Evolutionary conservation across 2,329 filamentous ascomycete species (phyloP), one percentile per base, ranked within the genome.

Genomic region (Mollisiaceae sp.): DNA sequence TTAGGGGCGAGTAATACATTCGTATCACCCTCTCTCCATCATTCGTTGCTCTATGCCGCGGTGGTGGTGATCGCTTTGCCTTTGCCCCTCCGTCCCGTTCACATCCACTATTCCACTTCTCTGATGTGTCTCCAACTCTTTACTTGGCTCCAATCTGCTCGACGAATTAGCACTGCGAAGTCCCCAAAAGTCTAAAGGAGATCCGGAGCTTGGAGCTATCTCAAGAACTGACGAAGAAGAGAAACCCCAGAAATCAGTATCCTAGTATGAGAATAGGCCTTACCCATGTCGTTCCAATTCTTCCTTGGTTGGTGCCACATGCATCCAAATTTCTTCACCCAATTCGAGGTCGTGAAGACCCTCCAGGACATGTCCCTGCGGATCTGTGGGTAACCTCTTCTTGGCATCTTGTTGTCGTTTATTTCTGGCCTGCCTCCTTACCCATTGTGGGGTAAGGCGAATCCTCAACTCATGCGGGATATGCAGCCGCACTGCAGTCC

Each of bases 401-500:
- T 76, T 72, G 41, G 76, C 72, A 12, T 76, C 65, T 64, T 79
- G 77, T 64, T 80, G 27, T 45, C 24, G 38, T 57, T 63, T 66
- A 22, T 63, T 68, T 45, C 55, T 77, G 60, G 78, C 80, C 79
- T 55, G 76, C 27, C 62, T 56, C 22, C 62, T 45, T 14, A 67
- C 32, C 62, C 56, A 67, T 32, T 60, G 60, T 43, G 62, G 67
- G n/a, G 64, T 79, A 20, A 86, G 59, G 20, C 87, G 78, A 52
- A 82, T 81, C 35, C 80, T 77, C 67, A 86, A 82, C 69, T 90
- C 86, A 71, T 89, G 82, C 27, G 82, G 80, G 47, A 90, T 85
- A 70, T 81, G 83, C 59, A 90, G 78, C 54, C 84, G 78, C 54
- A 83, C 80, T 0, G 85, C 88, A 41, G 85, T 85, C 79, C 81